Evolutionary conservation across 305 asterid genomes (phyloP), one percentile per base, ranked within the genome.

Genomic region (Fraxinus velutina): DNA sequence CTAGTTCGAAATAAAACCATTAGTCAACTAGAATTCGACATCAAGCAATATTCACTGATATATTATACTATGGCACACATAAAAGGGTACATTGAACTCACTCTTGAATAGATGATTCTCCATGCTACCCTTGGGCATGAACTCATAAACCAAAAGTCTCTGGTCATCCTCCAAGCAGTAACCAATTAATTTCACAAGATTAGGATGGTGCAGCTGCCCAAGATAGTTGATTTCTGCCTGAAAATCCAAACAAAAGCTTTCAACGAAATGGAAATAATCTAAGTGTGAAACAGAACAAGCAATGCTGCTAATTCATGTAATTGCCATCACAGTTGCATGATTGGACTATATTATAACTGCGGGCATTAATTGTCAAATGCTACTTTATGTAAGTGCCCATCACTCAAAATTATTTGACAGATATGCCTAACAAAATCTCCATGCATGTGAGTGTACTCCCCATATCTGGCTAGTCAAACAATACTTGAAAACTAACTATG

Each of bases 41-140:
- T 60, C 8, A 60, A 5, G 4, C 75, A 76, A 21, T 37, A 72
- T 77, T 3, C 29, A 27, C 29, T 27, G 42, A 36, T 76, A 37
- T 39, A 55, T 39, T 75, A 42, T 44, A 75, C 29, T 22, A 79
- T 30, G 44, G 36, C 10, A 68, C 44, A 34, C 2, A 33, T 30
- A 15, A 47, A 21, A 57, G 73, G 80, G 75, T 42, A 71, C 15
- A 75, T 17, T 72, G 79, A 79, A 88, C 99, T 86, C 83, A 95
- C 99, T 92, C 83, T 95, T 84, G 87, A 95, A 95, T 34, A 95
- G 88, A 88, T 95, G 99, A 88, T 95, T 95, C 87, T 95, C 99
- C 97, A 92, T 86, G 94, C 98, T 94, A 81, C 99, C 99, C 92
- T 91, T 94, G 68, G 98, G 88, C 99, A 95, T 94, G 88, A 89